A percentile compares a stretch with the other conserved stretches of the same genome.
Evolutionary conservation across 2,329 filamentous ascomycete genomes (phyloP).

Genomic region (Hypoxylon sp.): DNA sequence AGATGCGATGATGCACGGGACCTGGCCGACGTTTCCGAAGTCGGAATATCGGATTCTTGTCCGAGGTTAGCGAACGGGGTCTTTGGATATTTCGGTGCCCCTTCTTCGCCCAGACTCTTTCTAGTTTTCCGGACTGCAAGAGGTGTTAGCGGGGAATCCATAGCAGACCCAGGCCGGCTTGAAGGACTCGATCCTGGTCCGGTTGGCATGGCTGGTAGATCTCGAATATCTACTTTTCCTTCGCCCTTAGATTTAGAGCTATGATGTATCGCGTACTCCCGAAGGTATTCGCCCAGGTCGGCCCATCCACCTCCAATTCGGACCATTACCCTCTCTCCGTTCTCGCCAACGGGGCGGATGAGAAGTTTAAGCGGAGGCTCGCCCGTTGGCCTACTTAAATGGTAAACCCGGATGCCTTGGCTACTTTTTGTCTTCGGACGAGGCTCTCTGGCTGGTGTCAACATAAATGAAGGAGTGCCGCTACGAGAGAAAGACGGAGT

Average conservation of each 20-base stretch:
- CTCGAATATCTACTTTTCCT: constrained; percentile 70
- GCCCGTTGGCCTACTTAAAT: constrained; percentile 85
- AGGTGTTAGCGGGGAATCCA: constrained; percentile 59
- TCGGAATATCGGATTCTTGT: constrained; percentile 56
- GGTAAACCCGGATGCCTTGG: constrained; percentile 90
- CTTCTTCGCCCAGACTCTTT: constrained; percentile 57
- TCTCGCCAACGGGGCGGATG: constrained; percentile 90
- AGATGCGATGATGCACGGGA: constrained; percentile 67
- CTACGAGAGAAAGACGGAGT: constrained; percentile 60
- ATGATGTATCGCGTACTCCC: constrained; percentile 93
- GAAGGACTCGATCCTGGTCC: constrained; percentile 57
- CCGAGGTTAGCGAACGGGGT: constrained; percentile 58
- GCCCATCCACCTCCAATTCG: constrained; percentile 98
- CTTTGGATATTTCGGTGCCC: constrained; percentile 54
- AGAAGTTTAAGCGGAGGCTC: constrained; percentile 94
- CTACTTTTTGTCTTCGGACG: constrained; percentile 63
- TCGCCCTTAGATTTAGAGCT: constrained; percentile 73
- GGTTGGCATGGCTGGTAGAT: constrained; percentile 57
- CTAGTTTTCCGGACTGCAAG: constrained; percentile 68
- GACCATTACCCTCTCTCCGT: constrained; percentile 95
- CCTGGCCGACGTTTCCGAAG: constrained; percentile 59
- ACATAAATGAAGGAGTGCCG: constrained; percentile 70
- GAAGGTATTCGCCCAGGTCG: constrained; percentile 92
- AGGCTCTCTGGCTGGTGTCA: constrained; percentile 69
- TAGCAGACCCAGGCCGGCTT: constrained; percentile 57